Base-by-base conservation (phyloP, 2,329 filamentous ascomycete species). In the Stylonectria norvegica region DNA sequence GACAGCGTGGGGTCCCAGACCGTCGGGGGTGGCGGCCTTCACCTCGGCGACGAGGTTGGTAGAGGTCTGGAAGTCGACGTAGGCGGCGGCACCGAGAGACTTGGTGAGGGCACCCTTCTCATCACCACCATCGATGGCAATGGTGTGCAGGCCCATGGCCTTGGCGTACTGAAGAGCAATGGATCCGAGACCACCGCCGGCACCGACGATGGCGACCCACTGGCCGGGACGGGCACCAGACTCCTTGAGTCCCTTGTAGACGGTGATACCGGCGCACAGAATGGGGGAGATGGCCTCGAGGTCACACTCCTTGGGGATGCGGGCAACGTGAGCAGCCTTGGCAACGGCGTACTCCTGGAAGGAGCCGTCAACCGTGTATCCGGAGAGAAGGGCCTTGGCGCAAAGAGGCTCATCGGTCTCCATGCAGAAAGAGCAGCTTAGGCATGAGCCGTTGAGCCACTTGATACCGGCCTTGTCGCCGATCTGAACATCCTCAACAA, bases 281-380 rank as follows among this genome's bases (percentile, higher is more conserved):
- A 95, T 77, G 11, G 89, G 89, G 2, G 88, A 78, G 42, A 94
- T 75, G 36, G 80, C 81, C 59, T 90, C 89, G 31, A 95, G 81
- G 43, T 80, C 72, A 47, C 84, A 78, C 12, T 85, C 79, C 66
- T 90, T 85, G 51, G 86, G 86, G 50, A 96, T 84, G 53, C 84
- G 81, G 19, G 89, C 87, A 12, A 93, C 81, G 65, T 95, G 87
- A 14, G 85, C 80, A 12, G 89, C 89, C 67, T 95, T 94, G 53
- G 83, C 89, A 53, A 95, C 79, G 64, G 79, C 81, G 71, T 95
- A 96, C 72, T 95, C 83, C 73, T 96, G 90, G 78, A 96, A 96
- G 29, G 83, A 83, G 20, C 90, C 90, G 63, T 95, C 87, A 61
- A 95, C 89, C 4, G 88, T 94, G 76, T 94, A 95, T 41, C 91